Evolutionary conservation across 768 basidiomycete species (phyloP).

Genomic region (Tephrocybe sp.): DNA sequence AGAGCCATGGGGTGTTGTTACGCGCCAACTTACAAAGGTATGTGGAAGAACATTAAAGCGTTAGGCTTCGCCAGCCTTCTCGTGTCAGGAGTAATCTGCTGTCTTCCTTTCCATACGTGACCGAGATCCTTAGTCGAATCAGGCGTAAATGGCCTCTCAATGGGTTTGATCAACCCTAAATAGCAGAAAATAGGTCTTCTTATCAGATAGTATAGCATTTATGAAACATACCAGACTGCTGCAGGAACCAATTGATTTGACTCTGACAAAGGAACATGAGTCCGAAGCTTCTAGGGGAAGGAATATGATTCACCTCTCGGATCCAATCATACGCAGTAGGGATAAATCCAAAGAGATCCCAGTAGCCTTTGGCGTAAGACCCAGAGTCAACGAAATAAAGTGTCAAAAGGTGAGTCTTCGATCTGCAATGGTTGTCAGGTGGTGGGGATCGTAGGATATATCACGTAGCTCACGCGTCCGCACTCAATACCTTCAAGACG

Average conservation of each 20-base stretch:
- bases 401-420: conserved; percentile 85
- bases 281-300: not conserved
- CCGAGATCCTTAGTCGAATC: conserved; percentile 74
- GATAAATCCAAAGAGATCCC: conserved; percentile 62
- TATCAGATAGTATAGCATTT: not conserved
- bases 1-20: no score
- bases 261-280: conserved; percentile 35
- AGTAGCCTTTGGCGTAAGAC: conserved; percentile 61
- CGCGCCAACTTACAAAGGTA: conserved; percentile 83
- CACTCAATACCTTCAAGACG: conserved; percentile 78
- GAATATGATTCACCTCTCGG: conserved; percentile 48
- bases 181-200: not conserved
- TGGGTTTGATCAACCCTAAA: conserved; percentile 61
- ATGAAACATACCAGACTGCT: conserved; percentile 62
- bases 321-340: conserved; percentile 87
- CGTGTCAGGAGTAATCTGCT: conserved; percentile 58
- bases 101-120: conserved; percentile 57
- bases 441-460: no score
- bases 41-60: conserved; percentile 97
- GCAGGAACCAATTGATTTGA: conserved; percentile 91
- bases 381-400: conserved; percentile 93
- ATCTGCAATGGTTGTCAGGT: conserved; percentile 40
- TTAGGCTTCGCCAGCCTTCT: conserved; percentile 85
- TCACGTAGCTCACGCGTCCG: conserved; percentile 67
- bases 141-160: conserved; percentile 82